A percentile compares a stretch with the other conserved stretches of the same genome.
Conservation (phyloP, 2,329 filamentous ascomycete genomes). For the Fusarium nanum region DNA sequence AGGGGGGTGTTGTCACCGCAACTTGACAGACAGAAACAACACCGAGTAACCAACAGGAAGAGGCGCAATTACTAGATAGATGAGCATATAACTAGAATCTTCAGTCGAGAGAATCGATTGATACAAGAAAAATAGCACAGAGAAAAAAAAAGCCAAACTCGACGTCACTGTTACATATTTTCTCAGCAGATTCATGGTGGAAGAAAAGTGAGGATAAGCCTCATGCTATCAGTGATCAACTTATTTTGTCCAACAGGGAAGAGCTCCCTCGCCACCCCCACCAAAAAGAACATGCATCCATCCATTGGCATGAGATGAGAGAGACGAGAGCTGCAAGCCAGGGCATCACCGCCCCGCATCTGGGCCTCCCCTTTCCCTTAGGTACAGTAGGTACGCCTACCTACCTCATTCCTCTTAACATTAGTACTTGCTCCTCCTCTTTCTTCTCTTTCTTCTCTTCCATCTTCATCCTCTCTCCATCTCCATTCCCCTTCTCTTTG, state of each 20-base stretch:
- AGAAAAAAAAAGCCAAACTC: not conserved
- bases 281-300: constrained; percentile 24
- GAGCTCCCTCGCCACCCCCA: constrained; percentile 41
- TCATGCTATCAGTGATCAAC: not conserved
- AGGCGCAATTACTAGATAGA: constrained; percentile 1
- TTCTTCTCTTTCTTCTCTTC: constrained; percentile 1
- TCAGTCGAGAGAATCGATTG: constrained; percentile 3
- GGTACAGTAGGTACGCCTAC: constrained; percentile 26
- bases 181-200: constrained; percentile 9
- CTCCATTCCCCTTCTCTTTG: constrained; percentile 2
- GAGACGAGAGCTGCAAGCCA: constrained; percentile 22
- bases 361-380: constrained; percentile 29
- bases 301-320: constrained; percentile 3
- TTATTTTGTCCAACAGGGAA: constrained; percentile 25
- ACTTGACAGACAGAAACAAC: constrained; percentile 2
- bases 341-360: constrained; percentile 42
- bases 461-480: constrained; percentile 6
- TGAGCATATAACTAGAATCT: not conserved
- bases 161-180: constrained; percentile 33
- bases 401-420: constrained; percentile 41
- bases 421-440: constrained; percentile 18
- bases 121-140: not conserved
- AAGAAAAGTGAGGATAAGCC: constrained; percentile 15
- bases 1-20: constrained; percentile 24
- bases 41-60: constrained; percentile 4